Percentiles rank a stretch among this genome's conserved stretches.
phyloP scores from a whole-genome alignment of 2,329 filamentous ascomycete species.

The Arthrinium phaeospermum region DNA sequence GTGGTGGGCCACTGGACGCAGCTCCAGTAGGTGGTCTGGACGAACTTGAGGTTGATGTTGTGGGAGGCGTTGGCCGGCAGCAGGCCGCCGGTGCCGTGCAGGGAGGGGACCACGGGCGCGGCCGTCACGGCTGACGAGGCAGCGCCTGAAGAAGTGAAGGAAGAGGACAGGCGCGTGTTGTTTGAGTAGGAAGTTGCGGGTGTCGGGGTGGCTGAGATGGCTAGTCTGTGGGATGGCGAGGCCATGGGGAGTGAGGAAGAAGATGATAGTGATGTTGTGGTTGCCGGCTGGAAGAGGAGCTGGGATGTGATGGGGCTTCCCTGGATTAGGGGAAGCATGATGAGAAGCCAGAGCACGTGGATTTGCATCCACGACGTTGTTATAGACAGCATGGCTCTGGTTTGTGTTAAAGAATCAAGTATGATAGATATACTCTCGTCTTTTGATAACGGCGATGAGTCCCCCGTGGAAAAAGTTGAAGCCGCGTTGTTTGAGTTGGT shows the following conservation, averaged over 20 bases:
- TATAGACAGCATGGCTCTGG: not conserved
- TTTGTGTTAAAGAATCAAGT: not conserved
- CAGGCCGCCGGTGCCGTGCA: not conserved
- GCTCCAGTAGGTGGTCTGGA: slow-evolving; percentile 47
- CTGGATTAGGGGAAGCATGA: not conserved
- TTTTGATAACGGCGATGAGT: not conserved
- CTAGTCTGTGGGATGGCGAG: not conserved
- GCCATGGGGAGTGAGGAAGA: not conserved
- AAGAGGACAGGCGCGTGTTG: not conserved
- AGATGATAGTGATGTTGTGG: slow-evolving; percentile 9
- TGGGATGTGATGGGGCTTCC: slow-evolving; percentile 19
- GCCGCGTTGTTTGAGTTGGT: not conserved
- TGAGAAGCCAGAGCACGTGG: slow-evolving; percentile 3
- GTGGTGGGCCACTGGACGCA: slow-evolving; percentile 40
- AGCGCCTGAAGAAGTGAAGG: not conserved
- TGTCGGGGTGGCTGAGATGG: not conserved
- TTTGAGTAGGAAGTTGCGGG: not conserved
- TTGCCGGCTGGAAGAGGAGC: not conserved
- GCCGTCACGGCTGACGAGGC: not conserved
- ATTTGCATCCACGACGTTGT: slow-evolving; percentile 1
- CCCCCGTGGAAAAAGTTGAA: not conserved
- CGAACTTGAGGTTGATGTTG: slow-evolving; percentile 27
- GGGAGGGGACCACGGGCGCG: not conserved
- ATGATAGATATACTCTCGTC: not conserved
- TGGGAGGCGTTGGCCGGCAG: not conserved